Base-by-base conservation (phyloP, 371 early-diverging fungal genomes). In the Syncephalastrum contaminatum region DNA sequence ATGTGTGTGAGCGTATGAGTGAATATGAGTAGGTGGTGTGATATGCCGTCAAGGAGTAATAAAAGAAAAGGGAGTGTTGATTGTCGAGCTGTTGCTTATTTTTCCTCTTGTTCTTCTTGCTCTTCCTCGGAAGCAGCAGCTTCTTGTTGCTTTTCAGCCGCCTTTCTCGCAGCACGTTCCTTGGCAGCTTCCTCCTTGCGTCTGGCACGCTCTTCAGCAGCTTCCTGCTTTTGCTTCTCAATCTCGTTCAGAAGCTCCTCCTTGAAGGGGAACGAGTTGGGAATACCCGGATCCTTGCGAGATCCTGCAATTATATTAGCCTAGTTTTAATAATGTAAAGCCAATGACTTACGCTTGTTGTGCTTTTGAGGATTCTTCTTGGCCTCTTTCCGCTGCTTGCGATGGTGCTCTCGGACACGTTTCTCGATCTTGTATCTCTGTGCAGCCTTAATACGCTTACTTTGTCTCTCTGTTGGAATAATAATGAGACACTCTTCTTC, bases 351-450 rank as follows among this genome's bases (percentile, higher is more conserved):
- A 7, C 1, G 55, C 76, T 64, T 77, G 80, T 80, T 80, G 46
- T 73, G 64, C n/a, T 55, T 54, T 12, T 66, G 59, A 8, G 91
- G 89, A 59, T 86, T 87, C 56, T 77, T 81, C 67, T 79, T 89
- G 39, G 88, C 82, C 30, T 80, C 87, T 70, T 82, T 88, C 44
- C 84, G 72, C 58, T 74, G 73, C 64, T 94, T 93, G 54, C 91
- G 70, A 56, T 87, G 81, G 68, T 88, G 86, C 58, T 94, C 92
- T 47, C 71, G 71, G 44, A 90, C 88, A 67, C 82, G 83, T 60
- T 82, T 83, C 58, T 80, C 68, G 62, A 90, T 92, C 75, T 89
- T 91, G 79, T 91, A 89, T 62, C 81, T 75, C 67, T 80, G 82
- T 50, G 81, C 69, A 25, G 84, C 80, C 50, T 84, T 66, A 43